Conservation (phyloP, 805 yeast species). For the Metschnikowia kofuensis region DNA sequence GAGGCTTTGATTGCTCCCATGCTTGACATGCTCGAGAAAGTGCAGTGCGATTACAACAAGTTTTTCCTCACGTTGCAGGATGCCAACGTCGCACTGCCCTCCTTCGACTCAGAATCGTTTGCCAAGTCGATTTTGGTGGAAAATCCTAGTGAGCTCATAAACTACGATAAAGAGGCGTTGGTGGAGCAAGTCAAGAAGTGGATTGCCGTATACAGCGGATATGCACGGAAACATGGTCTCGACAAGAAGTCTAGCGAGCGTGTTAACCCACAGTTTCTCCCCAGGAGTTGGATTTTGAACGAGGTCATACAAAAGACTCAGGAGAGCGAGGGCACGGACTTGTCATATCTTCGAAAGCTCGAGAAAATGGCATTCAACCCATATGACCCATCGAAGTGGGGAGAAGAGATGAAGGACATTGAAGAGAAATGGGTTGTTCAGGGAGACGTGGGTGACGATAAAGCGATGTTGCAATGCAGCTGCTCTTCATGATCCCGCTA, state of each 20-base stretch:
- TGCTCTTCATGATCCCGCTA: slow-evolving; percentile 46
- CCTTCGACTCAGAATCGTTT: slow-evolving; percentile 12
- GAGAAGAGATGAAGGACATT: slow-evolving; percentile 55
- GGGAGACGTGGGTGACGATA: slow-evolving; percentile 49
- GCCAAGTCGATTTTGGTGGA: slow-evolving; percentile 23
- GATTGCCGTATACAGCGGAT: slow-evolving; percentile 47
- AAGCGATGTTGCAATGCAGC: slow-evolving; percentile 68
- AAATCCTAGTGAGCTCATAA: slow-evolving; percentile 15
- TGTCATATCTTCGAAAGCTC: slow-evolving; percentile 54
- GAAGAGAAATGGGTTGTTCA: slow-evolving; percentile 52
- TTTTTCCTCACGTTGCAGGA: slow-evolving; percentile 68
- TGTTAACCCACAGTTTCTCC: slow-evolving; percentile 76
- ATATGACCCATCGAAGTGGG: slow-evolving; percentile 66
- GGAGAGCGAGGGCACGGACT: slow-evolving; percentile 49
- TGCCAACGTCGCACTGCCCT: slow-evolving; percentile 27
- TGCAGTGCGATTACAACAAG: slow-evolving; percentile 74
- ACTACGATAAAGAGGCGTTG: slow-evolving; percentile 37
- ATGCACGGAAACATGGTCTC: slow-evolving; percentile 34
- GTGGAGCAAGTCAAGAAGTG: slow-evolving; percentile 44
- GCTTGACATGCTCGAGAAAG: slow-evolving; percentile 55
- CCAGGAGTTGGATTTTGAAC: slow-evolving; percentile 82
- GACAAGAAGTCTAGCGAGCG: slow-evolving; percentile 42
- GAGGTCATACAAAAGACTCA: slow-evolving; percentile 66
- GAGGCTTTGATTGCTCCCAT: slow-evolving; percentile 54
- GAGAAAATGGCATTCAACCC: slow-evolving; percentile 75